Evolutionary conservation across 805 yeast genomes (phyloP), one percentile per base, ranked within the genome.

Genomic region (Pichia cephalocereana): DNA sequence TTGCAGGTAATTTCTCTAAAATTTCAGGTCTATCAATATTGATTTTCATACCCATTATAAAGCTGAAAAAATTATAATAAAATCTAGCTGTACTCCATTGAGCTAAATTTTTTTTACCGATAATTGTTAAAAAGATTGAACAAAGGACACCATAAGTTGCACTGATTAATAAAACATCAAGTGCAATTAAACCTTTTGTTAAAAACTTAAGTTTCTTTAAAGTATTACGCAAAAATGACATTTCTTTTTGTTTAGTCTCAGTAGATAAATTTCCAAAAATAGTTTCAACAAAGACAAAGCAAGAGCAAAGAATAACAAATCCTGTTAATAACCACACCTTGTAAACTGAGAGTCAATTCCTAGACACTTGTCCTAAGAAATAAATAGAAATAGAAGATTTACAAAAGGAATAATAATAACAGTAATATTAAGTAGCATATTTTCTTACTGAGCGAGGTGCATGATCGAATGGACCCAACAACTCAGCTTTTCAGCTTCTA

Each of bases 11-110:
- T 8, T 71, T 63, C 6, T 71, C 66, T 47, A 87, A 62, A 48
- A 74, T 67, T 47, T 83, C 79, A 43, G 82, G 86, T 57, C 85
- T 81, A 50, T 79, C 79, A 49, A 93, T 69, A 47, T 75, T 76
- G 51, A 91, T 79, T 54, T 74, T 80, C 54, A 90, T 71, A 1
- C 95, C 90, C 67, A 90, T 66, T 4, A 82, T 43, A 4, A 69
- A 64, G 34, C 86, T 77, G 65, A 85, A 76, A 4, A 77, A 60
- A 53, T 69, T 62, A 64, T 86, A 84, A 62, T 86, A 90, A 41
- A 83, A 84, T 53, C 95, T 73, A 2, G 96, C 98, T 11, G 91
- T 87, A 19, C 89, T 71, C 79, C 89, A 89, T 68, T 93, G 99
- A 2, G 95, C 80, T 44, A 89, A 72, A 47, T 83, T 82, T 56